Conservation (phyloP, 2,329 filamentous ascomycete genomes). For the Cercospora nicotianae region DNA sequence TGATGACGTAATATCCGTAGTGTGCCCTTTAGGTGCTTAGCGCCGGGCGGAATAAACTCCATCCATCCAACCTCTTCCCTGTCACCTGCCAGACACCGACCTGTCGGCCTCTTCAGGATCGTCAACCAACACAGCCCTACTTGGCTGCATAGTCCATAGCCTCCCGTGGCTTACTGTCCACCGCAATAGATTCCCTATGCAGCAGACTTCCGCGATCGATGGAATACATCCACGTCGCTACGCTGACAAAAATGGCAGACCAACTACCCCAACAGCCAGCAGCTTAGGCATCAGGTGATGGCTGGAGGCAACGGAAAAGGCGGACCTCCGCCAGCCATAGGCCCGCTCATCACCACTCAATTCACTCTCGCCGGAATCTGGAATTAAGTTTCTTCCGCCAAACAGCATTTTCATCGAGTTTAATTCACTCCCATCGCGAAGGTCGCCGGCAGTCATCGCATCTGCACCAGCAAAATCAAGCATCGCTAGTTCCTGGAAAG, state of each 20-base stretch:
- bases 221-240: background rate
- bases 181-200: background rate
- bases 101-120: background rate
- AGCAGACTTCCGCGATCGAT: background rate
- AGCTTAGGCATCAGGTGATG: background rate
- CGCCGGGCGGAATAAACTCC: no score
- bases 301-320: background rate
- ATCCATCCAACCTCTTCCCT: constrained; percentile 11
- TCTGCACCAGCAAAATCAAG: background rate
- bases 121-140: background rate
- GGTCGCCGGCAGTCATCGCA: background rate
- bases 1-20: no score
- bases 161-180: background rate
- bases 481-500: background rate
- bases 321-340: background rate
- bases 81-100: background rate
- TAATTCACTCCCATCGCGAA: background rate
- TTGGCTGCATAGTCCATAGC: background rate
- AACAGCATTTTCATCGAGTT: background rate
- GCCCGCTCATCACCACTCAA: background rate
- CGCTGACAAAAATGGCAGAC: background rate
- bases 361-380: background rate
- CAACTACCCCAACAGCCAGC: background rate
- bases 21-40: no score
- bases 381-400: background rate